These are phyloP conservation scores for Diaporthe sp. DNA, from an alignment of 2,329 filamentous ascomycete species.

Conservation along the genomic window DNA sequence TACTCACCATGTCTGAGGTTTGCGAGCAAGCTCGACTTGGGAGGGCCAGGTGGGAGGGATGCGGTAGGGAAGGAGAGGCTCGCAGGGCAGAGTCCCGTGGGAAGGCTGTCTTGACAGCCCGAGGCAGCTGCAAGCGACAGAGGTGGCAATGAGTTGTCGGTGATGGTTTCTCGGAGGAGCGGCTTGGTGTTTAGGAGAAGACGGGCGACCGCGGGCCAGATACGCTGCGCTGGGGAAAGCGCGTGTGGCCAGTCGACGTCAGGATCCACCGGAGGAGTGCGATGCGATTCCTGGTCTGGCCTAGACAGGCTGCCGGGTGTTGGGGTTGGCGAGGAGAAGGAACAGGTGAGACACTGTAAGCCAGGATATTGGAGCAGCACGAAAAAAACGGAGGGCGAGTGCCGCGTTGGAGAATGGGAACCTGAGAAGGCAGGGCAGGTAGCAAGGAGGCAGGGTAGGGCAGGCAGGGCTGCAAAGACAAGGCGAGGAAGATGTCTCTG, in stretches of 20 bases:
- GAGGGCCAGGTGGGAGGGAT: neutral
- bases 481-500: neutral
- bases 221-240: slow-evolving; percentile 33
- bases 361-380: slow-evolving; percentile 24
- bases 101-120: slow-evolving; percentile 28
- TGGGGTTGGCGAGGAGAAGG: slow-evolving; percentile 29
- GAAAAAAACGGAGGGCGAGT: slow-evolving; percentile 17
- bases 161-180: neutral
- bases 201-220: slow-evolving; percentile 16
- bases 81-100: slow-evolving; percentile 16
- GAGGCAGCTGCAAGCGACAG: slow-evolving; percentile 33
- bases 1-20: slow-evolving; percentile 37
- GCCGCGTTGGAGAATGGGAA: neutral
- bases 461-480: neutral
- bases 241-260: slow-evolving; percentile 36
- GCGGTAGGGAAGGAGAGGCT: slow-evolving; percentile 25
- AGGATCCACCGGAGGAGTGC: slow-evolving; percentile 22
- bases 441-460: neutral
- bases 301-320: slow-evolving; percentile 6
- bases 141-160: slow-evolving; percentile 4
- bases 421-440: slow-evolving; percentile 10
- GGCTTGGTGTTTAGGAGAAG: slow-evolving; percentile 10
- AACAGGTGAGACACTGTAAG: slow-evolving; percentile 27
- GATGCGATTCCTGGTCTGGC: slow-evolving; percentile 32
- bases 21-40: slow-evolving; percentile 31